Conservation (phyloP, 768 basidiomycete species). For the Leucocoprinus sp. region DNA sequence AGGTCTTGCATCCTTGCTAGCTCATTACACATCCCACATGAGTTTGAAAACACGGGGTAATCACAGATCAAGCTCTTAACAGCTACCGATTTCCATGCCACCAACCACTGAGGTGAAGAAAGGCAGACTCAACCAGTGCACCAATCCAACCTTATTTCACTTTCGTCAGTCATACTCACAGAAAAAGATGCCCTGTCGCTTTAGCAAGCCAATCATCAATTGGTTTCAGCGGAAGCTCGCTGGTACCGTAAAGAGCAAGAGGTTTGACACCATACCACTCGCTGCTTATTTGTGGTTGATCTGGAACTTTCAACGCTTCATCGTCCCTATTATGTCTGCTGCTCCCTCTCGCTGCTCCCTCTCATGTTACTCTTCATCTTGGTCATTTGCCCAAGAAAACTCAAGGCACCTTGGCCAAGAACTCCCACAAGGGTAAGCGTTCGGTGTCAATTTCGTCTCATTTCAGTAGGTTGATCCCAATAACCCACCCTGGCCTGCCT, state of each 20-base stretch:
- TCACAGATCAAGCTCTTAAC: constrained; percentile 3
- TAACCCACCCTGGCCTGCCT: constrained; percentile 79
- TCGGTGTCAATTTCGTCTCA: constrained; percentile 10
- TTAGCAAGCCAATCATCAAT: constrained; percentile 81
- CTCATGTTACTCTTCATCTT: constrained; percentile 62
- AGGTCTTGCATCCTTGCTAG: neutral
- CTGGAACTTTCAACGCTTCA: too few relatives aligned
- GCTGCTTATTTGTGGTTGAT: too few relatives aligned
- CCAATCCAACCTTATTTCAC: constrained; percentile 9
- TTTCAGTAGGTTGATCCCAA: constrained; percentile 61
- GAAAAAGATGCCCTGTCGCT: constrained; percentile 60
- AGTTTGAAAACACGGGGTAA: constrained; percentile 6
- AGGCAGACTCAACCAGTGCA: constrained; percentile 3
- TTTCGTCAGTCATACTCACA: constrained; percentile 25
- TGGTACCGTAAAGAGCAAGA: constrained; percentile 53
- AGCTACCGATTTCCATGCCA: neutral
- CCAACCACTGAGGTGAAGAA: neutral
- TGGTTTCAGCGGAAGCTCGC: constrained; percentile 87
- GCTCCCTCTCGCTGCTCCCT: too few relatives aligned
- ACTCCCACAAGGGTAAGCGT: constrained; percentile 58
- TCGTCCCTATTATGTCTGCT: constrained; percentile 21
- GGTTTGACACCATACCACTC: constrained; percentile 31
- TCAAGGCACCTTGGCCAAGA: constrained; percentile 65
- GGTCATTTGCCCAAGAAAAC: constrained; percentile 70
- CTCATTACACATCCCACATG: constrained; percentile 3